These are phyloP conservation scores for Paxillus ammoniavirescens DNA, from an alignment of 768 basidiomycete species.

Conservation along the genomic window DNA sequence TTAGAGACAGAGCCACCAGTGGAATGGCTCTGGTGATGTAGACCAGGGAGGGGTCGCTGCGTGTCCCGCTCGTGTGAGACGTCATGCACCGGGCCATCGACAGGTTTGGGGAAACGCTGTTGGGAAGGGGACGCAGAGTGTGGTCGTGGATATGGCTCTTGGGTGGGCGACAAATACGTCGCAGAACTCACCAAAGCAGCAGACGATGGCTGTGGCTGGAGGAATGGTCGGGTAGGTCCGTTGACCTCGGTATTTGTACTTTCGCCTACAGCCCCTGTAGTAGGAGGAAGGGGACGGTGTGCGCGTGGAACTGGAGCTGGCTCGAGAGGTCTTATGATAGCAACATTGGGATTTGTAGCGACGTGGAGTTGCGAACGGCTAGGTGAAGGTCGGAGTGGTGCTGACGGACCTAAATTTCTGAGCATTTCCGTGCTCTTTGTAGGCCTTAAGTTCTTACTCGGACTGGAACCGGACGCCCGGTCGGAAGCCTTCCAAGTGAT, in stretches of 20 bases:
- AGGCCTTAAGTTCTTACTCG: slow-evolving; percentile 25
- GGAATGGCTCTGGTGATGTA: slow-evolving; percentile 29
- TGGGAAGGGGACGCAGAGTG: slow-evolving; percentile 51
- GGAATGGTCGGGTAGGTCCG: slow-evolving; percentile 16
- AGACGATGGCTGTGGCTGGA: slow-evolving; percentile 26
- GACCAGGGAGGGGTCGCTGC: slow-evolving; percentile 24
- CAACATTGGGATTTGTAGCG: slow-evolving; percentile 14
- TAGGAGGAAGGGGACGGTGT: slow-evolving; percentile 30
- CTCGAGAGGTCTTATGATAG: slow-evolving; percentile 19
- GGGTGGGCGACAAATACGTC: slow-evolving; percentile 41
- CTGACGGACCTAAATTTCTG: slow-evolving; percentile 14
- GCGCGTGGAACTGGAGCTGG: slow-evolving; percentile 17
- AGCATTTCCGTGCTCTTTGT: slow-evolving; percentile 30
- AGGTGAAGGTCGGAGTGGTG: slow-evolving; percentile 28
- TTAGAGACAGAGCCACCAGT: slow-evolving; percentile 26
- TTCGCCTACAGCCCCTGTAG: slow-evolving; percentile 22
- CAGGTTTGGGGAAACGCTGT: slow-evolving; percentile 25
- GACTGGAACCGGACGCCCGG: slow-evolving; percentile 31
- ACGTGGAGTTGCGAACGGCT: slow-evolving; percentile 28
- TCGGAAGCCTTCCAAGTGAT: slow-evolving; percentile 33
- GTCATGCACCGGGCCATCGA: slow-evolving; percentile 13
- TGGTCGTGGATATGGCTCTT: slow-evolving; percentile 62
- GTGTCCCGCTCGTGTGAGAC: slow-evolving; percentile 26
- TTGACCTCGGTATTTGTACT: slow-evolving; percentile 17
- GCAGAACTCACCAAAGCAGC: slow-evolving; percentile 16